Evolutionary conservation across 1,139 yeast genomes (phyloP).

Genomic region (Zygosaccharomyces sapae): DNA sequence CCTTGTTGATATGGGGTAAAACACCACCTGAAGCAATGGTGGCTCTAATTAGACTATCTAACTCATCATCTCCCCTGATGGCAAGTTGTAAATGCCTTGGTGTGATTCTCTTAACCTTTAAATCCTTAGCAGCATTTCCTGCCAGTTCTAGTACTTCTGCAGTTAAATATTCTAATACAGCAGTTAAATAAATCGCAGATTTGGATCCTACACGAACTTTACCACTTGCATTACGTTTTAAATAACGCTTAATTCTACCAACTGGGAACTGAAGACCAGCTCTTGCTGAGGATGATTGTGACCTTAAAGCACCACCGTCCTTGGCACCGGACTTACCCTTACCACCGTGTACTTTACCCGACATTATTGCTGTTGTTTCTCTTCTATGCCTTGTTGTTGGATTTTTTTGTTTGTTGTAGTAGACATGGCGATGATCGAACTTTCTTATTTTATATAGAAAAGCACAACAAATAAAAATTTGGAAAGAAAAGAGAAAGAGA

Average conservation of each 20-base stretch:
- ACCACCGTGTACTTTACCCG: constrained; percentile 97
- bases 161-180: constrained; percentile 93
- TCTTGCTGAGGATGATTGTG: constrained; percentile 90
- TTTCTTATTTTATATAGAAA: neutral
- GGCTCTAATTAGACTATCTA: constrained; percentile 91
- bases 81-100: constrained; percentile 98
- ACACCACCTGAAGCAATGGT: constrained; percentile 99
- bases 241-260: constrained; percentile 94
- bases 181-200: constrained; percentile 95
- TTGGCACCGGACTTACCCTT: constrained; percentile 86
- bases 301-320: constrained; percentile 50
- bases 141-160: constrained; percentile 99
- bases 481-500: neutral
- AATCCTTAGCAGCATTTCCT: constrained; percentile 98
- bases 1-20: constrained; percentile 93
- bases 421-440: neutral
- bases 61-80: constrained; percentile 97
- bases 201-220: constrained; percentile 96
- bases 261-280: constrained; percentile 99
- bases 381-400: constrained; percentile 1
- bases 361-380: constrained; percentile 45
- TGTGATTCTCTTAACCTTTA: constrained; percentile 96
- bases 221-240: constrained; percentile 87
- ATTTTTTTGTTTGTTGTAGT: constrained; percentile 7
- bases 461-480: neutral